These are phyloP conservation scores for Colletotrichum sp. DNA, from an alignment of 2,329 filamentous ascomycete species.

Conservation along the genomic window DNA sequence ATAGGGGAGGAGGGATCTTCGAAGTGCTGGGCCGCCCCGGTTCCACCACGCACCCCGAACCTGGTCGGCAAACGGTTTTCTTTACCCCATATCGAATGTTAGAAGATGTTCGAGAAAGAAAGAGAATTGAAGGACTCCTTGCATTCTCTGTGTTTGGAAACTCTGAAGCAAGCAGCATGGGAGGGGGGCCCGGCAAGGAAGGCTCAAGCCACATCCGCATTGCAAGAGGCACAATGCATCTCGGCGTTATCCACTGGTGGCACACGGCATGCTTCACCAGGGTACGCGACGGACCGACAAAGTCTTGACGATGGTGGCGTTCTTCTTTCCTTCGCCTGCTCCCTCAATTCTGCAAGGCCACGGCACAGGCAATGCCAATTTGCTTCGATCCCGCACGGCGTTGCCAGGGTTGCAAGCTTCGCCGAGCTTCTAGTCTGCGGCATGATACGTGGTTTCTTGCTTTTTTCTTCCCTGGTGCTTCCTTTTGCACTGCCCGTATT, in stretches of 20 bases:
- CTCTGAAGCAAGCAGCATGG: neutral
- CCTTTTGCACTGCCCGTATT: neutral
- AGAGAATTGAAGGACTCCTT: neutral
- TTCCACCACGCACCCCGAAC: neutral
- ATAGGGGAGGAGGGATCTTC: neutral
- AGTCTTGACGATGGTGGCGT: neutral
- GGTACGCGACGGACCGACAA: neutral
- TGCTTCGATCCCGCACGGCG: neutral
- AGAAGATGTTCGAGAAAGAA: slow-evolving; percentile 4
- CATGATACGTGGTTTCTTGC: neutral
- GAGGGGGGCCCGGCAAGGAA: neutral
- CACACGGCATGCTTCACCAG: neutral
- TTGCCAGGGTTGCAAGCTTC: neutral
- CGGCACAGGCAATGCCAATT: neutral
- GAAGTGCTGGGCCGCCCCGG: neutral
- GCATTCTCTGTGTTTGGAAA: neutral
- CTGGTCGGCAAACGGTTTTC: neutral
- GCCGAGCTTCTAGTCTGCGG: neutral
- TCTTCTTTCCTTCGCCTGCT: neutral
- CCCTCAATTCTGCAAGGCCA: neutral
- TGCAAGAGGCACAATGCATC: neutral
- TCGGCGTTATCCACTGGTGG: slow-evolving; percentile 4
- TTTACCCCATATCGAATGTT: neutral
- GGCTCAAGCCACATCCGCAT: neutral
- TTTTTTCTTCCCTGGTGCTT: neutral